These are phyloP conservation scores for Diaporthe vaccinii DNA, from an alignment of 2,329 filamentous ascomycete genomes.

Conservation along the genomic window DNA sequence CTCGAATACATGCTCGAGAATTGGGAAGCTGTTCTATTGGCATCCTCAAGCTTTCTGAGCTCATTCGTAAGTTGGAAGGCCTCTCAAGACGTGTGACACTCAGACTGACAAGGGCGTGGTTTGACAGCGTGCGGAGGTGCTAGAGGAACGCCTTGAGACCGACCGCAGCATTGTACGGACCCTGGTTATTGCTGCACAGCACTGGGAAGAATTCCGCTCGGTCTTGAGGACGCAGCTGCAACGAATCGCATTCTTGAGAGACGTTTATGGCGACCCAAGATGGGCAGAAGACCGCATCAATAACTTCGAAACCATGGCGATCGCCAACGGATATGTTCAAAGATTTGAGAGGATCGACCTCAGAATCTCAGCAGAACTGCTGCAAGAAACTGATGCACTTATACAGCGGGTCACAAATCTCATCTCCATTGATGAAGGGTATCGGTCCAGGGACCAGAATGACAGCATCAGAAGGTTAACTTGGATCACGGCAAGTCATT, in stretches of 20 bases:
- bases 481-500: background rate
- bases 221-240: background rate
- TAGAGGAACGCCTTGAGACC: background rate
- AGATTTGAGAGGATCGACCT: slow-evolving; percentile 2
- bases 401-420: slow-evolving; percentile 7
- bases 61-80: background rate
- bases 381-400: background rate
- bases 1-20: slow-evolving; percentile 4
- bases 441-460: background rate
- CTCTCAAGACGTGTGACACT: background rate
- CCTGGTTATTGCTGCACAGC: slow-evolving; percentile 2
- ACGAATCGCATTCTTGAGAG: slow-evolving; percentile 2
- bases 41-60: background rate
- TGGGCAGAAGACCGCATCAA: background rate
- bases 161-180: background rate
- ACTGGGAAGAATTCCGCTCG: background rate
- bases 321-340: background rate
- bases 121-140: background rate
- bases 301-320: background rate
- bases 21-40: background rate
- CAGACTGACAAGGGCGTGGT: background rate
- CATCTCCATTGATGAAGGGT: slow-evolving; percentile 4
- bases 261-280: background rate
- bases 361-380: background rate
- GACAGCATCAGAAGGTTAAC: slow-evolving; percentile 1